These are phyloP conservation scores for Cichorium intybus DNA, from an alignment of 140 eudicot genomes.

Conservation along the genomic window DNA sequence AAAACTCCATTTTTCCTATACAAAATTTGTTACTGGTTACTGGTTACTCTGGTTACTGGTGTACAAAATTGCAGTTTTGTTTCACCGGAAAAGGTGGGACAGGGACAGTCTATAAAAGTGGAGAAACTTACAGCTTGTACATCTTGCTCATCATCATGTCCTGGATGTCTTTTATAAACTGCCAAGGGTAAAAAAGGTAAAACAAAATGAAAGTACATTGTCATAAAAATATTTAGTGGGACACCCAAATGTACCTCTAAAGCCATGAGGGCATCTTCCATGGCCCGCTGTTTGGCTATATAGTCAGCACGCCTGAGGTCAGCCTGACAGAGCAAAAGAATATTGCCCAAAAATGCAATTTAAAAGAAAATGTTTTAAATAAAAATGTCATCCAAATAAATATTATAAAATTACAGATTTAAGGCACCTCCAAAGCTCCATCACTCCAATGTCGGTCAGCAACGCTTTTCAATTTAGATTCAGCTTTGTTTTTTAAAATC, in stretches of 20 bases:
- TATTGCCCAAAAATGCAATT: background rate
- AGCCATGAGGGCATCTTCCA: constrained; percentile 91
- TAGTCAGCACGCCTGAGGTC: constrained; percentile 89
- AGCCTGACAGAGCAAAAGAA: constrained; percentile 52
- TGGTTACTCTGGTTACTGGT: background rate
- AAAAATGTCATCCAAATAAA: background rate
- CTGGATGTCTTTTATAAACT: constrained; percentile 85
- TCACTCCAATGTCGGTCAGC: constrained; percentile 99
- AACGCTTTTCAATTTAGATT: constrained; percentile 74
- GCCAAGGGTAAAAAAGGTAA: constrained; percentile 26
- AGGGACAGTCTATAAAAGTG: background rate
- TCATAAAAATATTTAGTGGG: background rate
- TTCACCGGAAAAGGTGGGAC: too few relatives aligned
- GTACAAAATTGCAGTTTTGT: too few relatives aligned
- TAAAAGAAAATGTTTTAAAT: background rate
- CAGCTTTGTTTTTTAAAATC: constrained; percentile 80
- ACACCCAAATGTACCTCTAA: constrained; percentile 58
- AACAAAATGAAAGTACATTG: constrained; percentile 3
- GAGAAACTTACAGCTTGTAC: constrained; percentile 72
- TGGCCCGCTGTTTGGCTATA: constrained; percentile 92
- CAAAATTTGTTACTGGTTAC: constrained; percentile 24
- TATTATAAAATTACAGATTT: background rate
- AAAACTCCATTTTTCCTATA: constrained; percentile 51
- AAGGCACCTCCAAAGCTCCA: constrained; percentile 90
- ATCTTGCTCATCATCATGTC: constrained; percentile 93